A percentile compares a stretch with the other conserved stretches of the same genome.
These are phyloP conservation scores for Kwoniella dendrophila DNA, from an alignment of 768 basidiomycete genomes.

Conservation along the genomic window DNA sequence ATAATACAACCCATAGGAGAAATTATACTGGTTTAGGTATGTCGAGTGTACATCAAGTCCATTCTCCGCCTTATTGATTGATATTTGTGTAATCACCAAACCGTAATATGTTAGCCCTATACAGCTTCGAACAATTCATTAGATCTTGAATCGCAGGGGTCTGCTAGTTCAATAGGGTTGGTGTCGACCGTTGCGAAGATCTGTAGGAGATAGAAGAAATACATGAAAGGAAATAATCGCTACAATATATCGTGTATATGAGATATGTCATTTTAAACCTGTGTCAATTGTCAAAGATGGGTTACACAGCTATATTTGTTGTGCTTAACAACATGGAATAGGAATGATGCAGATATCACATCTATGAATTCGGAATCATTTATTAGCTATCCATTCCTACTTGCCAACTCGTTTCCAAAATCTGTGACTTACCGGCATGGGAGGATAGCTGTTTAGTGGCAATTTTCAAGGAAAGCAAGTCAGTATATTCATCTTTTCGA, in stretches of 20 bases:
- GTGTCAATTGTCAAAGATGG: no score
- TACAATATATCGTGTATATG: not conserved
- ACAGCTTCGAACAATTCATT: no score
- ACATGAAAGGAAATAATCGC: not conserved
- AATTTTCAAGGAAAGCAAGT: not conserved
- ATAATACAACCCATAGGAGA: no score
- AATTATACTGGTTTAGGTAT: no score
- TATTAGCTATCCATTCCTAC: not conserved
- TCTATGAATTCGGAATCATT: not conserved
- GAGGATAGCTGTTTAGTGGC: slow-evolving; percentile 35
- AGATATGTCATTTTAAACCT: no score
- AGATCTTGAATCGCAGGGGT: not conserved
- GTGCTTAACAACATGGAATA: slow-evolving; percentile 44
- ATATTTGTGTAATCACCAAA: no score
- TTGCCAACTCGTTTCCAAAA: not conserved
- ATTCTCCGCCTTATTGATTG: no score
- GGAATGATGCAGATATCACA: slow-evolving; percentile 52
- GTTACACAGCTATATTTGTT: no score
- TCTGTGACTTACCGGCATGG: slow-evolving; percentile 37
- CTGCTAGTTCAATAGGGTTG: not conserved
- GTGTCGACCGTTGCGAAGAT: no score
- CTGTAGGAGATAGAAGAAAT: not conserved
- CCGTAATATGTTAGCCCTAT: no score
- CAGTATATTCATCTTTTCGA: not conserved
- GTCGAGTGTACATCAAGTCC: no score